Conservation (phyloP, 768 basidiomycete species). For the Aureoboletus auriporus region DNA sequence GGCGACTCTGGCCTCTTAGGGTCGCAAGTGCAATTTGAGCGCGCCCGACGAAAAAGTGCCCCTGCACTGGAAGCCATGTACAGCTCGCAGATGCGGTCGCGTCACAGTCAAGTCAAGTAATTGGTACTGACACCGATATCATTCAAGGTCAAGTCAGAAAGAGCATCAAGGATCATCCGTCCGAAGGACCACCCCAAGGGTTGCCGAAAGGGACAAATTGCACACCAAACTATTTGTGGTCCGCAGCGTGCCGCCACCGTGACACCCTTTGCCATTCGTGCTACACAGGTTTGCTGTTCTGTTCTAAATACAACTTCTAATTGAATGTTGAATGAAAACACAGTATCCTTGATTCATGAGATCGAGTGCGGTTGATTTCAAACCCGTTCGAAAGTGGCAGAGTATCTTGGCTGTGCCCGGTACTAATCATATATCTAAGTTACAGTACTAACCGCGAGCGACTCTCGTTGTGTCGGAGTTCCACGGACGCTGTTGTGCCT, state of each 20-base stretch:
- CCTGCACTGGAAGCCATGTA: too few species aligned
- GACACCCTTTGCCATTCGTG: too few species aligned
- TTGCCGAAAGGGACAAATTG: neutral
- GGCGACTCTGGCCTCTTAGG: neutral
- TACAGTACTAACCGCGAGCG: too few species aligned
- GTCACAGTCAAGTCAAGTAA: too few species aligned
- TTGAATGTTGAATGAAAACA: too few species aligned
- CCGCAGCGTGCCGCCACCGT: too few species aligned
- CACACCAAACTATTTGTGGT: neutral
- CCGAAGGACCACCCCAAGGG: constrained; percentile 1
- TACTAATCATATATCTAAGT: too few species aligned
- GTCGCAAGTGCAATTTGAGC: too few species aligned
- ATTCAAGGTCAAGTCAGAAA: neutral
- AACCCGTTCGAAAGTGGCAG: neutral
- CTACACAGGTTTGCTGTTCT: neutral
- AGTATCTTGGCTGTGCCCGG: neutral
- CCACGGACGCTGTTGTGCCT: neutral
- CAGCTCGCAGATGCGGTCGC: too few species aligned
- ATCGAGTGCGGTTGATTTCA: neutral
- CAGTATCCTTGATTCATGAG: too few species aligned
- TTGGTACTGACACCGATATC: neutral
- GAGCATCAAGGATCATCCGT: neutral
- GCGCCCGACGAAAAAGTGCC: too few species aligned
- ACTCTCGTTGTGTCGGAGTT: neutral
- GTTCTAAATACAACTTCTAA: too few species aligned